Percentiles rank a stretch among this genome's conserved stretches.
Evolutionary conservation across 2,329 filamentous ascomycete species (phyloP).

Genomic region (Pseudodiploospora longispora): DNA sequence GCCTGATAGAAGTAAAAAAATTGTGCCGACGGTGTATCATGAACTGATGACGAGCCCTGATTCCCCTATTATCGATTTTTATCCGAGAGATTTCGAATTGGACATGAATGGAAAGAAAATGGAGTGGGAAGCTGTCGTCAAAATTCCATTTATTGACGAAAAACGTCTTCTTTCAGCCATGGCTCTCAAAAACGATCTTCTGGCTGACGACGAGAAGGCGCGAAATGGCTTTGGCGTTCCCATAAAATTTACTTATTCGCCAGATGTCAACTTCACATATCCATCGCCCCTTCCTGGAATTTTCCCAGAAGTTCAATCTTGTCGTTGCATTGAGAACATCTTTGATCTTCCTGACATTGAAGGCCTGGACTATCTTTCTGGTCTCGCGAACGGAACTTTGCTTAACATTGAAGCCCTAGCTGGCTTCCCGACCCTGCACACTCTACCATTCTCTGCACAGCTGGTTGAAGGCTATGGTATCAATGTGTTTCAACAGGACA

Average conservation of each 20-base stretch:
- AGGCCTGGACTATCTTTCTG: slow-evolving; percentile 76
- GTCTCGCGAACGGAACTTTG: slow-evolving; percentile 75
- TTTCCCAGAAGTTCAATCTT: slow-evolving; percentile 81
- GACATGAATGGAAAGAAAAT: slow-evolving; percentile 99
- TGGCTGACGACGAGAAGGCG: slow-evolving; percentile 69
- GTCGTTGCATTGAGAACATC: slow-evolving; percentile 90
- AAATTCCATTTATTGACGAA: slow-evolving; percentile 98
- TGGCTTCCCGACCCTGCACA: slow-evolving; percentile 86
- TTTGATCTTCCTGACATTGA: slow-evolving; percentile 92
- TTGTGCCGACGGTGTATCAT: slow-evolving; percentile 82
- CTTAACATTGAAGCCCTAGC: slow-evolving; percentile 77
- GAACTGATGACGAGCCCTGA: slow-evolving; percentile 84
- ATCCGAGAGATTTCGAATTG: slow-evolving; percentile 90
- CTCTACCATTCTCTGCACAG: slow-evolving; percentile 71
- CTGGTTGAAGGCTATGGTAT: slow-evolving; percentile 71
- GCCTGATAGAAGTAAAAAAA: slow-evolving; percentile 93
- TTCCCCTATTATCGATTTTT: slow-evolving; percentile 96
- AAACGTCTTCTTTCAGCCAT: slow-evolving; percentile 77
- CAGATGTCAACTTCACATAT: slow-evolving; percentile 71
- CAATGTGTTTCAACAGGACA: slow-evolving; percentile 91
- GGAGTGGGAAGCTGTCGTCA: slow-evolving; percentile 99
- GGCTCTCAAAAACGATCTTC: slow-evolving; percentile 68
- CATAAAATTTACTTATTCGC: slow-evolving; percentile 83
- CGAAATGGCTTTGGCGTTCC: slow-evolving; percentile 89
- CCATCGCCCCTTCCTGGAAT: slow-evolving; percentile 81